Percentiles rank a stretch among this genome's conserved stretches.
Conservation (phyloP, 257 asterid genomes). For the Datura wrightii region DNA sequence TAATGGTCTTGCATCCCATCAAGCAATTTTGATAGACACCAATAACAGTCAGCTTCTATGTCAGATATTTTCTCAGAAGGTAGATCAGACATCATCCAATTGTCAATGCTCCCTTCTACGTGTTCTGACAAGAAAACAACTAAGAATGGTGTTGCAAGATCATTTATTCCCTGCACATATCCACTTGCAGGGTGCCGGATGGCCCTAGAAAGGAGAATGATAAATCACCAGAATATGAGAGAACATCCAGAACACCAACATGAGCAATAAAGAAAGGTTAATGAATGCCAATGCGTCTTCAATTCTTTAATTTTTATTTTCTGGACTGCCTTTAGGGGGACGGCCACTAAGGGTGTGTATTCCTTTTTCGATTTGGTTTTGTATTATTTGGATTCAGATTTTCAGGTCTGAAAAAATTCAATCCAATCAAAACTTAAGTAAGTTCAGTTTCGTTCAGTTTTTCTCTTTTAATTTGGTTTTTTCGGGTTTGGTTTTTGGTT, state of each 20-base stretch:
- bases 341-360: background rate
- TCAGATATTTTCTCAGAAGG: constrained; percentile 67
- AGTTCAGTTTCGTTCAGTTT: background rate
- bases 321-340: constrained; percentile 12
- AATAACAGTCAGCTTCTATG: constrained; percentile 96
- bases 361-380: background rate
- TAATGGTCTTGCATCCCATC: constrained; percentile 99
- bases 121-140: constrained; percentile 92
- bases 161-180: constrained; percentile 97
- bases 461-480: background rate
- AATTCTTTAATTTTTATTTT: background rate
- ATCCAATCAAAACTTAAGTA: constrained; percentile 8
- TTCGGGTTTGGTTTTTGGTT: background rate
- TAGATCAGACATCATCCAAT: constrained; percentile 78
- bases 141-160: constrained; percentile 92
- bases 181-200: constrained; percentile 99
- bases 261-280: constrained; percentile 6
- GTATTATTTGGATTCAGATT: constrained; percentile 10
- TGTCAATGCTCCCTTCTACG: constrained; percentile 73
- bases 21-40: constrained; percentile 95
- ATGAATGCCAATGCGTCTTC: background rate
- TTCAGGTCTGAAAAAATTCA: background rate
- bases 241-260: background rate
- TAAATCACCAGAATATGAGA: constrained; percentile 28
- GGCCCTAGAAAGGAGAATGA: constrained; percentile 62